phyloP scores from a whole-genome alignment of 2,329 filamentous ascomycete genomes.

The Aspergillus oerlinghausenensis region DNA sequence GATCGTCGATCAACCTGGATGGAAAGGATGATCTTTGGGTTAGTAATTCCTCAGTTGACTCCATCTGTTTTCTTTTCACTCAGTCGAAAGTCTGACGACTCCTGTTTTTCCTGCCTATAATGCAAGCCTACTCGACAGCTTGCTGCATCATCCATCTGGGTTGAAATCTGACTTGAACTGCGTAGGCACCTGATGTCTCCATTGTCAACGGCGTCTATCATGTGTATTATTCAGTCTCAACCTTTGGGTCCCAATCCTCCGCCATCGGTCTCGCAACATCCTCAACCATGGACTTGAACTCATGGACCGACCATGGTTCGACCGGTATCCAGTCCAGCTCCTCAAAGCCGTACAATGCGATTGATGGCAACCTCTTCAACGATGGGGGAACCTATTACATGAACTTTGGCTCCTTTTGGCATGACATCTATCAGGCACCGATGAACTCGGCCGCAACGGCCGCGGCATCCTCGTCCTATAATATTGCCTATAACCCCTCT shows the following conservation, averaged over 20 bases:
- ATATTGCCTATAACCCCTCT: slow-evolving; percentile 52
- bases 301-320: slow-evolving; percentile 32
- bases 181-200: slow-evolving; percentile 59
- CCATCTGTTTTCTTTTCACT: neutral
- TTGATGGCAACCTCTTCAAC: slow-evolving; percentile 54
- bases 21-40: slow-evolving; percentile 51
- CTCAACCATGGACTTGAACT: slow-evolving; percentile 33
- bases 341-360: slow-evolving; percentile 52
- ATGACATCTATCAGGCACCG: slow-evolving; percentile 57
- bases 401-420: slow-evolving; percentile 67
- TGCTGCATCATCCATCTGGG: too few relatives aligned
- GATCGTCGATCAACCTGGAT: slow-evolving; percentile 42
- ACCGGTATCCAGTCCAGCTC: slow-evolving; percentile 33
- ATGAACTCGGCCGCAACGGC: slow-evolving; percentile 39
- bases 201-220: slow-evolving; percentile 57
- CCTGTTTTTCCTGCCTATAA: too few relatives aligned
- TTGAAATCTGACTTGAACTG: neutral
- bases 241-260: slow-evolving; percentile 57
- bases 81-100: neutral
- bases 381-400: slow-evolving; percentile 44
- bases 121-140: too few relatives aligned
- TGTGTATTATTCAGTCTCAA: slow-evolving; percentile 62
- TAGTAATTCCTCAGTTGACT: slow-evolving; percentile 9
- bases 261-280: slow-evolving; percentile 58
- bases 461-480: slow-evolving; percentile 33